Percentiles rank a stretch among this genome's conserved stretches.
phyloP scores from a whole-genome alignment of 1,284 basidiomycete genomes.

The Phylloporus sp. region DNA sequence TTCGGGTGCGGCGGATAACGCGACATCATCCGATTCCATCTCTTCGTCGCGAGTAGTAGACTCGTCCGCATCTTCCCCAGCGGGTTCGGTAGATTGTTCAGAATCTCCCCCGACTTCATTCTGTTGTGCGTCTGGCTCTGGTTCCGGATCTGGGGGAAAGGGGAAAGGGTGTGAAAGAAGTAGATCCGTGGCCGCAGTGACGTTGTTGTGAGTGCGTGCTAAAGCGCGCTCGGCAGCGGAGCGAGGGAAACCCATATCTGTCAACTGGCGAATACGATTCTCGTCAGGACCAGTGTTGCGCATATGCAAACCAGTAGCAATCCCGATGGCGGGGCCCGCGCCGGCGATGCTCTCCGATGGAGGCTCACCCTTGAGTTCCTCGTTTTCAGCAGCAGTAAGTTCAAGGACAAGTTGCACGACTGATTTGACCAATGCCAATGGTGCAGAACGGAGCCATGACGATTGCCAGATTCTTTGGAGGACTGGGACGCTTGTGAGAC shows the following conservation, averaged over 20 bases:
- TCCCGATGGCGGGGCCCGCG: slow-evolving; percentile 36
- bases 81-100: slow-evolving; percentile 32
- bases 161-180: slow-evolving; percentile 85
- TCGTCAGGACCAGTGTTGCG: slow-evolving; percentile 67
- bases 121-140: slow-evolving; percentile 40
- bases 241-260: slow-evolving; percentile 97
- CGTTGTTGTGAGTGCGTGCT: slow-evolving; percentile 84
- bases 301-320: slow-evolving; percentile 44
- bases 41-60: slow-evolving; percentile 34
- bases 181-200: slow-evolving; percentile 89
- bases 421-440: slow-evolving; percentile 72
- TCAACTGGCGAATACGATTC: slow-evolving; percentile 78
- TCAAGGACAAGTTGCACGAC: slow-evolving; percentile 83
- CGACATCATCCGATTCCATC: slow-evolving; percentile 32
- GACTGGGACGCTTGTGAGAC: slow-evolving; percentile 72
- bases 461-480: slow-evolving; percentile 81
- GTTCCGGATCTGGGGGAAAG: slow-evolving; percentile 63
- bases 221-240: slow-evolving; percentile 86
- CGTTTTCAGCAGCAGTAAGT: slow-evolving; percentile 82
- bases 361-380: slow-evolving; percentile 58
- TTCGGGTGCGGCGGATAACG: slow-evolving; percentile 20
- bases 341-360: slow-evolving; percentile 28
- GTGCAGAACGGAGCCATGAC: slow-evolving; percentile 79
- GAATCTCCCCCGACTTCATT: slow-evolving; percentile 38
- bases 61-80: slow-evolving; percentile 31